Evolutionary conservation across 129 eudicot species (phyloP).

Genomic region (Flaveria sonorensis): DNA sequence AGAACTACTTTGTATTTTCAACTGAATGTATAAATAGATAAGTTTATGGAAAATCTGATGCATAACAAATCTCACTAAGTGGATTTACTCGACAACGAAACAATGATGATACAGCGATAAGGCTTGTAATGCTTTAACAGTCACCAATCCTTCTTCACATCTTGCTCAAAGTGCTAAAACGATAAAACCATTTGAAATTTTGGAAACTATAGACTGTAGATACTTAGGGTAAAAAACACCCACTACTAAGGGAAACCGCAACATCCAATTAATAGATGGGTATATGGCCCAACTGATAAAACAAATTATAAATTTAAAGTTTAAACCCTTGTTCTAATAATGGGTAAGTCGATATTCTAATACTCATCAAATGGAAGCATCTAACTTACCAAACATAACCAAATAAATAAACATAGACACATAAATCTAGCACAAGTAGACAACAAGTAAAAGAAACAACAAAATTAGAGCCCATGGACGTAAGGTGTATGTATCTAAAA

Average conservation of each 20-base stretch:
- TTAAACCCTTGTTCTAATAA: not conserved
- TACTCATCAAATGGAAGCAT: not conserved
- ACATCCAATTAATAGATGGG: not conserved
- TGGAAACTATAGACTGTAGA: not conserved
- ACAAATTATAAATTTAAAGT: no score
- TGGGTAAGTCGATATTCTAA: not conserved
- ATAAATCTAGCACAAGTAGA: not conserved
- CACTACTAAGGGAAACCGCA: not conserved
- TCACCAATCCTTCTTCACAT: not conserved
- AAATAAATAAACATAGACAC: not conserved
- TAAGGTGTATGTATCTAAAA: constrained; percentile 10
- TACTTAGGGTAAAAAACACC: not conserved
- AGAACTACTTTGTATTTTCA: no score
- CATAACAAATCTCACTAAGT: not conserved
- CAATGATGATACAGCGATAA: not conserved
- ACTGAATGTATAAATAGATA: no score
- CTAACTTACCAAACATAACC: not conserved
- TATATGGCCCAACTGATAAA: not conserved
- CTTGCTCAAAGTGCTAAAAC: no score
- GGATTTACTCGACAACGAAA: not conserved
- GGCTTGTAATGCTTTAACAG: not conserved
- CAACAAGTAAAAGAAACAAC: not conserved
- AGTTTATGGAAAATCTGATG: not conserved
- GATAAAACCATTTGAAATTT: no score
- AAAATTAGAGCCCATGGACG: not conserved